Conservation (phyloP, 768 basidiomycete species). For the Naganishia vaughanmartiniae region DNA sequence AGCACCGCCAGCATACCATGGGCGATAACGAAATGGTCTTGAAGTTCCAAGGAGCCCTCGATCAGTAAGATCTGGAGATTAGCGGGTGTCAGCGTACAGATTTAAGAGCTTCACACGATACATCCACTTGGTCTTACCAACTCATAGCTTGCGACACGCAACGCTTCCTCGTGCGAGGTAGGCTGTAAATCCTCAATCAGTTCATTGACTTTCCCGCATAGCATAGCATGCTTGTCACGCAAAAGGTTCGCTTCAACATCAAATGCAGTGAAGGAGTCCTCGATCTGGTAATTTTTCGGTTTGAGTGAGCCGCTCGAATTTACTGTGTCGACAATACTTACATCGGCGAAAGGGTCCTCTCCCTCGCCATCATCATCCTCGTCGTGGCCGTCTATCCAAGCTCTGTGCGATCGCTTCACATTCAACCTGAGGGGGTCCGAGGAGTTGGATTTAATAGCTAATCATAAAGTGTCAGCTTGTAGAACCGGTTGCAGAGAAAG, state of each 20-base stretch:
- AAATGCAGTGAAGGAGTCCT: slow-evolving; percentile 87
- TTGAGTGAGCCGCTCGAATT: slow-evolving; percentile 20
- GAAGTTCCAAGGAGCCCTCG: slow-evolving; percentile 77
- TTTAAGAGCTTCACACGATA: not conserved
- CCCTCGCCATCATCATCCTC: slow-evolving; percentile 68
- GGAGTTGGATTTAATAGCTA: slow-evolving; percentile 29
- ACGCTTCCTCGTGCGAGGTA: slow-evolving; percentile 68
- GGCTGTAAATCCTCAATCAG: slow-evolving; percentile 83
- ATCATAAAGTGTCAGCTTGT: not conserved
- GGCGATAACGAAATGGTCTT: slow-evolving; percentile 78
- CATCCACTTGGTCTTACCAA: slow-evolving; percentile 60
- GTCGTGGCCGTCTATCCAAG: slow-evolving; percentile 80
- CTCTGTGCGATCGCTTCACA: slow-evolving; percentile 80
- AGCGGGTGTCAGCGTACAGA: not conserved
- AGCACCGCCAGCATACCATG: slow-evolving; percentile 94
- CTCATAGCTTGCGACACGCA: slow-evolving; percentile 82
- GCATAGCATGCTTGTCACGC: slow-evolving; percentile 85
- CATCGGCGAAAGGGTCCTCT: slow-evolving; percentile 87
- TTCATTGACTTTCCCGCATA: slow-evolving; percentile 75
- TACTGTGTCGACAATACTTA: slow-evolving; percentile 46
- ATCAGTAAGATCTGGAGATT: slow-evolving; percentile 66
- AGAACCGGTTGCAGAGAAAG: not conserved
- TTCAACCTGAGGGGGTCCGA: slow-evolving; percentile 74
- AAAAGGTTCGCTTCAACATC: slow-evolving; percentile 88
- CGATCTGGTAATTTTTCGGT: slow-evolving; percentile 61